Base-by-base conservation (phyloP, 305 asterid species). In the Ajuga reptans region DNA sequence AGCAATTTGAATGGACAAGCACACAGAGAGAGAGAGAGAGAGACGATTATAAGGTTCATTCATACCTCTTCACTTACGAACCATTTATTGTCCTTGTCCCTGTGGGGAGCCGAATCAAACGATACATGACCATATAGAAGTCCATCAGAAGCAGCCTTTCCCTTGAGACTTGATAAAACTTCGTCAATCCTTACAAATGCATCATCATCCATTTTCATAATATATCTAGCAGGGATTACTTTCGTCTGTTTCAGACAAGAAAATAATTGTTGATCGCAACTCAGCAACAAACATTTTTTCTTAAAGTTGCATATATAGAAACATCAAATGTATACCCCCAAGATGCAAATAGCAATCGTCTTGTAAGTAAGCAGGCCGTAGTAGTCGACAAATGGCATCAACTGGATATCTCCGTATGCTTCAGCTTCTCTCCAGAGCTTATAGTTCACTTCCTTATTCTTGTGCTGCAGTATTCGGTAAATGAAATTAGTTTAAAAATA, bases 351-450 rank as follows among this genome's bases (percentile, higher is more conserved):
- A 4, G 95, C 91, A 29, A 92, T 80, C 4, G 98, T 92, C 81
- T 92, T 92, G 86, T 88, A 78, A 70, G 86, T 80, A 75, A 90
- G 97, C 75, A 90, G 73, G 84, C 88, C 79, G 82, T 92, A 92
- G 77, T 88, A 88, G 80, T 92, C 98, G 51, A 92, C 90, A 68
- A 90, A 90, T 36, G 98, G 98, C 90, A 92, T 89, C 85, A 92
- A 69, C 77, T 92, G 98, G 76, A 90, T 72, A 76, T 92, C 98
- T 68, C 89, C 89, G 45, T 86, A 90, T 33, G 83, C 81, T 72
- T 83, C 75, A 67, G 92, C 88, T 82, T 92, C 98, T 79, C 75
- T 88, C 98, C 98, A 92, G 29, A 92, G 84, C 77, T 82, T 85
- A 64, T 76, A 80, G 83, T 92, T 92, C 71, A 92, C 98, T 62